Conservation (phyloP, 1,139 yeast species). For the Kodamaea derodonti region DNA sequence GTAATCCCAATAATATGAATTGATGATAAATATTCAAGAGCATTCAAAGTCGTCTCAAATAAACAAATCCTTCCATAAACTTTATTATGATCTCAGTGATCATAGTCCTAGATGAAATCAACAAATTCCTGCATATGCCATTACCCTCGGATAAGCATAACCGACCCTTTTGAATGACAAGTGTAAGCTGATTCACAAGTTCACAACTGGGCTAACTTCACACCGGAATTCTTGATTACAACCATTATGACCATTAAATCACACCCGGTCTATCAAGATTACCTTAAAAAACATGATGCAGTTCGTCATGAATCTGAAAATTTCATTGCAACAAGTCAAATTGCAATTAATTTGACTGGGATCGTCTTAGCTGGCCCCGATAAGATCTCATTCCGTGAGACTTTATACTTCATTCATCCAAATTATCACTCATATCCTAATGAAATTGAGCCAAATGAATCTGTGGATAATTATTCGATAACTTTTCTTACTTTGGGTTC, state of each 20-base stretch:
- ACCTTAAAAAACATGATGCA: conserved; percentile 6
- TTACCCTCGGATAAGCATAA: too few species aligned
- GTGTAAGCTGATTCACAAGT: too few species aligned
- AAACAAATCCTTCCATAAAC: too few species aligned
- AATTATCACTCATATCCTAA: conserved; percentile 18
- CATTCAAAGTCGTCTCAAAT: too few species aligned
- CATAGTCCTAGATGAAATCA: too few species aligned
- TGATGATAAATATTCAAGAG: too few species aligned
- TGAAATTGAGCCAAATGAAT: conserved; percentile 10
- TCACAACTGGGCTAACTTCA: too few species aligned
- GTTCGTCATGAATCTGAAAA: not conserved
- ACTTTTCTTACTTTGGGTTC: conserved; percentile 47
- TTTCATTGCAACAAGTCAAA: conserved; percentile 11
- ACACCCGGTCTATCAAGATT: conserved; percentile 7
- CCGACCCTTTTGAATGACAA: too few species aligned
- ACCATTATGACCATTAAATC: not conserved
- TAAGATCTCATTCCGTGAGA: conserved; percentile 33
- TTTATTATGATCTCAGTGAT: too few species aligned
- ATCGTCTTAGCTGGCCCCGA: conserved; percentile 32
- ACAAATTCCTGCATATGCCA: too few species aligned
- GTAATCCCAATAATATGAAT: too few species aligned
- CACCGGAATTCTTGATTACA: too few species aligned
- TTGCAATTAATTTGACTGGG: conserved; percentile 37
- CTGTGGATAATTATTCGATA: conserved; percentile 22
- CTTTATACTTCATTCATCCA: conserved; percentile 35